Evolutionary conservation across 208 protist genomes (phyloP), one percentile per base, ranked within the genome.

Genomic region (Naegleria fowleri): DNA sequence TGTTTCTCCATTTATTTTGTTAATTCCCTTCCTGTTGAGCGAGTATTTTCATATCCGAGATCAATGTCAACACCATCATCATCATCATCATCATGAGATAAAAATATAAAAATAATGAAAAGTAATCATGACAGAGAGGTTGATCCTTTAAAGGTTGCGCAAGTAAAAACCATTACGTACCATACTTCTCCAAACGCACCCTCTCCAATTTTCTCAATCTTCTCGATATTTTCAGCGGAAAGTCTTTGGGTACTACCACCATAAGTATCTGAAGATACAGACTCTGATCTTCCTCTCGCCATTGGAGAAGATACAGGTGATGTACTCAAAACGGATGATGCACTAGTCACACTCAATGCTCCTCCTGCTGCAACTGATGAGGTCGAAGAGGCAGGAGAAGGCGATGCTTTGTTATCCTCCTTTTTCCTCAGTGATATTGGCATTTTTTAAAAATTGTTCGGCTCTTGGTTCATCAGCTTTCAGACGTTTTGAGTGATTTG

Each of bases 131-230:
- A n/a, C n/a, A n/a, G n/a, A n/a, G n/a, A n/a, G n/a, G n/a, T n/a
- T 67, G 22, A 67, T 67, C 11, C 19, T 67, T 48, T 7, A 15
- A 58, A 58, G 5, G 15, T 13, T 29, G 2, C 22, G 11, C 4
- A 1, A 67, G 19, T 22, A 19, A 22, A 67, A 67, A 67, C 55
- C 11, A 67, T 29, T 19, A 93, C 95, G 88, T 96, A 96, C 92
- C 93, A 97, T 5, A 97, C 96, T 39, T 96, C 94, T 90, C 96
- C 96, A 90, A 97, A 97, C 5, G 95, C 95, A 79, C 96, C 96
- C 83, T 95, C 94, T 83, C 96, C 96, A n/a, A 97, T 95, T 25
- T 90, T 87, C 79, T 96, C 94, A 9, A 91, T 52, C 25, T 67
- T 86, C 48, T 93, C 86, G 51, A 86, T 25, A 86, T 48, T 79